Evolutionary conservation across 139 green algal species (phyloP).

Genomic region (Micractinium conductrix): DNA sequence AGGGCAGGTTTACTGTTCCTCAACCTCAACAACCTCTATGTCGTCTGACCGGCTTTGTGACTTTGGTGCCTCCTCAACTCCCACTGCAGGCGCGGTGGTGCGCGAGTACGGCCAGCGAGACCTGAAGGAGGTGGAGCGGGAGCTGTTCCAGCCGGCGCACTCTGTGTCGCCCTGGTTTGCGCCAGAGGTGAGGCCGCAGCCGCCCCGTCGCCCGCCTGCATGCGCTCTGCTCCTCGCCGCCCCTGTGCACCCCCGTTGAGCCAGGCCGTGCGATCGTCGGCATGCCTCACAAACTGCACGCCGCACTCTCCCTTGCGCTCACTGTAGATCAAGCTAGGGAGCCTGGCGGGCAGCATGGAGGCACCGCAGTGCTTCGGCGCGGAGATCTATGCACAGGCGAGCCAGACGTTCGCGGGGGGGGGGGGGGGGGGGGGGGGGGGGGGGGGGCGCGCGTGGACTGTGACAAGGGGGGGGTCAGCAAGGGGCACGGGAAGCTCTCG

Average conservation of each 20-base stretch:
- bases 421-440: no score
- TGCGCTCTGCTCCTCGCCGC: no score
- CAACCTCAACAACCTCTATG: no score
- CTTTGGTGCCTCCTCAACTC: background rate
- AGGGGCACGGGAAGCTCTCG: no score
- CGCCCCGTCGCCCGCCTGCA: no score
- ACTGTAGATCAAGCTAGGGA: no score
- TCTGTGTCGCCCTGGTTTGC: slow-evolving; percentile 81
- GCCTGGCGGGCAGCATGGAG: slow-evolving; percentile 78
- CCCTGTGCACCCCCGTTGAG: no score
- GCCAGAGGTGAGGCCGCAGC: slow-evolving; percentile 70
- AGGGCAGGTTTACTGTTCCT: no score
- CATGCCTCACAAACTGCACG: no score
- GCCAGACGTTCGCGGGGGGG: background rate
- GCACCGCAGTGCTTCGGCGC: slow-evolving; percentile 77
- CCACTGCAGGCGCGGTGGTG: slow-evolving; percentile 34
- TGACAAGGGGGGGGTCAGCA: background rate
- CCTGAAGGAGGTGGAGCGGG: slow-evolving; percentile 43
- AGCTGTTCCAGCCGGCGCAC: slow-evolving; percentile 74
- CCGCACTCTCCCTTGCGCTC: no score
- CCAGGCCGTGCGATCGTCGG: no score
- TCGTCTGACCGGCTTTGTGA: background rate
- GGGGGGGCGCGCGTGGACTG: no score
- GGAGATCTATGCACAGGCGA: slow-evolving; percentile 76
- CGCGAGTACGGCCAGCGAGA: slow-evolving; percentile 36